A percentile compares a stretch with the other conserved stretches of the same genome.
Evolutionary conservation across 1,284 basidiomycete genomes (phyloP).

Genomic region (Malassezia psittaci): DNA sequence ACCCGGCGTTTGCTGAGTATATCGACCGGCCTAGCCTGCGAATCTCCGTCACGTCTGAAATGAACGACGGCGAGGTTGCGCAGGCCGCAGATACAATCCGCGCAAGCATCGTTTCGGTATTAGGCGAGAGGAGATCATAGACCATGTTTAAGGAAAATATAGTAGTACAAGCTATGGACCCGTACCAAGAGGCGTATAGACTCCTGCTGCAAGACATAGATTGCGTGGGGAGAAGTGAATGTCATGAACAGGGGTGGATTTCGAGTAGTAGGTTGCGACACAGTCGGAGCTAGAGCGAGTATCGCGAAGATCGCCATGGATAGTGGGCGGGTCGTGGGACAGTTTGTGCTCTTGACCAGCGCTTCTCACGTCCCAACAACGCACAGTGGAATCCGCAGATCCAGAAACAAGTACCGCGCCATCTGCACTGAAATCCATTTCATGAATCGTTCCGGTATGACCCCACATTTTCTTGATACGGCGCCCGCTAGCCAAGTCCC

Average conservation of each 20-base stretch:
- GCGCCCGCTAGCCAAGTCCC: slow-evolving; percentile 87
- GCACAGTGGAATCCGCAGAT: slow-evolving; percentile 81
- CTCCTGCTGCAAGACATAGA: slow-evolving; percentile 76
- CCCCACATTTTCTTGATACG: slow-evolving; percentile 95
- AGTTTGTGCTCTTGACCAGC: slow-evolving; percentile 52
- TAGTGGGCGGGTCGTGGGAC: slow-evolving; percentile 14
- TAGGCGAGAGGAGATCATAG: slow-evolving; percentile 34
- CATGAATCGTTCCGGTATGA: slow-evolving; percentile 76
- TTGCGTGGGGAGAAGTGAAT: slow-evolving; percentile 91
- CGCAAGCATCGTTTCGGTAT: slow-evolving; percentile 63
- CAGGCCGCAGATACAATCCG: slow-evolving; percentile 71
- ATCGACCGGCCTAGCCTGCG: slow-evolving; percentile 62
- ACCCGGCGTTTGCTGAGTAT: slow-evolving; percentile 23
- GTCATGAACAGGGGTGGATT: slow-evolving; percentile 81
- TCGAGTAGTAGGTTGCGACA: slow-evolving; percentile 81
- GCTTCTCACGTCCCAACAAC: slow-evolving; percentile 88
- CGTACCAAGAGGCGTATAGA: slow-evolving; percentile 17
- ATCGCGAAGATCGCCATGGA: neutral
- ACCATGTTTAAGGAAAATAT: neutral
- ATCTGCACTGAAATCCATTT: slow-evolving; percentile 81
- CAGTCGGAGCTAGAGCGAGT: slow-evolving; percentile 56
- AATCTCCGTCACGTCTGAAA: slow-evolving; percentile 64
- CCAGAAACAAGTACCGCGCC: slow-evolving; percentile 80
- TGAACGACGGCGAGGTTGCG: slow-evolving; percentile 81
- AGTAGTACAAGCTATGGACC: slow-evolving; percentile 1